Conservation (phyloP, 345 rosid species). For the Trapa bicornis region DNA sequence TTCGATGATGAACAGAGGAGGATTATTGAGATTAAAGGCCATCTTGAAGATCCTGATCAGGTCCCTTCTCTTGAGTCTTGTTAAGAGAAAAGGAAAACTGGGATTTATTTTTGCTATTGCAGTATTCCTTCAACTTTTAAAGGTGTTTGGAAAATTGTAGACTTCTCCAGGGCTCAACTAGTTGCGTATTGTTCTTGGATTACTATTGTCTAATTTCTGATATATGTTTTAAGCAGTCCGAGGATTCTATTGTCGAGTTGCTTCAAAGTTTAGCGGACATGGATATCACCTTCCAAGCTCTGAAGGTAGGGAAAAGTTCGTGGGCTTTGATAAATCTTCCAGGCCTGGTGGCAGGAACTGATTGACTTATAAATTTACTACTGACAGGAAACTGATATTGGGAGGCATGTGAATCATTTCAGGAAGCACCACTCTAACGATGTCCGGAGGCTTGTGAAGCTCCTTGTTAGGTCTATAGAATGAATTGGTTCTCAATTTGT, state of each 20-base stretch:
- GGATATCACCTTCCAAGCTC: constrained; percentile 92
- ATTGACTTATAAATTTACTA: constrained; percentile 1
- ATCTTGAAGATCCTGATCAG: constrained; percentile 86
- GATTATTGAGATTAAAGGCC: constrained; percentile 70
- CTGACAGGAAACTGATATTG: constrained; percentile 62
- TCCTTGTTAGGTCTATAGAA: constrained; percentile 43
- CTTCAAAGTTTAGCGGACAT: constrained; percentile 91
- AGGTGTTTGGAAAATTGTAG: not conserved
- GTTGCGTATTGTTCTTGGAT: not conserved
- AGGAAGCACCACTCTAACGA: constrained; percentile 65
- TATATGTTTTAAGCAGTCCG: constrained; percentile 36
- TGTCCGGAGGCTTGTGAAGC: constrained; percentile 69
- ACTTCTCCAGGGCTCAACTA: not conserved
- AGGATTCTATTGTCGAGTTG: constrained; percentile 74
- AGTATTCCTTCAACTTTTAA: not conserved
- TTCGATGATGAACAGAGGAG: constrained; percentile 89
- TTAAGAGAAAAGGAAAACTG: not conserved
- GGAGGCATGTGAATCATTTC: constrained; percentile 62
- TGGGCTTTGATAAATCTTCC: not conserved
- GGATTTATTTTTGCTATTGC: not conserved
- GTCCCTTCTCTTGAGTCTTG: constrained; percentile 17
- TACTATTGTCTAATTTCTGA: constrained; percentile 5
- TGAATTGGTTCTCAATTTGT: not conserved
- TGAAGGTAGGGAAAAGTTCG: constrained; percentile 36
- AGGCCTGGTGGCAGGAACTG: not conserved